Percentiles rank a stretch among this genome's conserved stretches.
phyloP scores from a whole-genome alignment of 2,329 filamentous ascomycete species.

The Beauveria rudraprayagi region DNA sequence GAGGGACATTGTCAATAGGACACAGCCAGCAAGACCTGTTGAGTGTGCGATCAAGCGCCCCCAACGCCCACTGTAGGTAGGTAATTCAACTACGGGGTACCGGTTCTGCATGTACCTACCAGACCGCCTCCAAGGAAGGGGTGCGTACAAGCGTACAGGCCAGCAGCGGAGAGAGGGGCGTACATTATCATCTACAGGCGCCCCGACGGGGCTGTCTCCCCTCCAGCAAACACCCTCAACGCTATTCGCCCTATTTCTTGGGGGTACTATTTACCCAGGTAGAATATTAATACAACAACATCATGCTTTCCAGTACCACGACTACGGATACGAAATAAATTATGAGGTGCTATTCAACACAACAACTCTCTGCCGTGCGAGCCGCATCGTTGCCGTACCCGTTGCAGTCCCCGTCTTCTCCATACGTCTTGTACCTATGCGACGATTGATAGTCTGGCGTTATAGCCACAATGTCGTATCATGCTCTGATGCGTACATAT shows the following conservation, averaged over 20 bases:
- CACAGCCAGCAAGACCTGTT: not conserved
- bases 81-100: not conserved
- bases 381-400: not conserved
- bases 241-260: not conserved
- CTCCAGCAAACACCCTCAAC: not conserved
- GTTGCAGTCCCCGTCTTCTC: not conserved
- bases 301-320: not conserved
- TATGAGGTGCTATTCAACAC: not conserved
- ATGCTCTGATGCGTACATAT: not conserved
- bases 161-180: not conserved
- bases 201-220: not conserved
- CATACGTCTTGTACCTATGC: not conserved
- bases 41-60: not conserved
- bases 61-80: not conserved
- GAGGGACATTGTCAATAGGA: not conserved
- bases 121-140: conserved; percentile 4
- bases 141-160: not conserved
- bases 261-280: no score
- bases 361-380: conserved; percentile 1
- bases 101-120: not conserved
- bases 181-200: not conserved
- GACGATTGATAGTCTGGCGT: not conserved
- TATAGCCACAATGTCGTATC: not conserved
- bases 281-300: not conserved
- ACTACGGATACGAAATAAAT: not conserved